phyloP scores from a whole-genome alignment of 2,329 filamentous ascomycete species.

The Colletotrichum horii region DNA sequence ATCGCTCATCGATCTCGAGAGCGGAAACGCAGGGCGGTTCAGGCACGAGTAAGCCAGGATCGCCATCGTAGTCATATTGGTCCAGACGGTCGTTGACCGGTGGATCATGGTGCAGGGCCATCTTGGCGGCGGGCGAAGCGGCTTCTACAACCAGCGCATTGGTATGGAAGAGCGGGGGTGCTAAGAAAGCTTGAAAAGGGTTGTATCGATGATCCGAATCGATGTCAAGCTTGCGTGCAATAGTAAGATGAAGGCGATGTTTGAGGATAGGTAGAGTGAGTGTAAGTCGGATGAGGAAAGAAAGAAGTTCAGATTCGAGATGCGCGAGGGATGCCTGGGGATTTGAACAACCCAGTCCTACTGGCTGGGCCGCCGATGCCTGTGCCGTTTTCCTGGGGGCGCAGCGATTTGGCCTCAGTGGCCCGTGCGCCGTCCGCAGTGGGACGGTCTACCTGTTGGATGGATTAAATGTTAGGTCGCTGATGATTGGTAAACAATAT shows the following conservation, averaged over 20 bases:
- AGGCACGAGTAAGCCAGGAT: neutral
- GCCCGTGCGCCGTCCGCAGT: neutral
- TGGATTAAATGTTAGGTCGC: slow-evolving; percentile 5
- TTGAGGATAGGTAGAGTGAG: neutral
- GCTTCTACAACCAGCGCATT: slow-evolving; percentile 18
- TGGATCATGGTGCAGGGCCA: neutral
- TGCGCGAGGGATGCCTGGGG: slow-evolving; percentile 21
- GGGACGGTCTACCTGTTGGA: neutral
- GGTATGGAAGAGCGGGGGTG: neutral
- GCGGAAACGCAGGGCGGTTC: accelerated
- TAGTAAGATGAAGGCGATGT: neutral
- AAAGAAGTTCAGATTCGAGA: neutral
- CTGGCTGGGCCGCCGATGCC: neutral
- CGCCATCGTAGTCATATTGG: slow-evolving; percentile 1
- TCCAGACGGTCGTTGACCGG: slow-evolving; percentile 4
- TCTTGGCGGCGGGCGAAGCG: neutral
- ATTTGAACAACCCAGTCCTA: slow-evolving; percentile 14
- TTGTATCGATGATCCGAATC: neutral
- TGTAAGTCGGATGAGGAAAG: slow-evolving; percentile 9
- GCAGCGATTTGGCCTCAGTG: slow-evolving; percentile 23
- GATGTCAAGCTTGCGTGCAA: neutral
- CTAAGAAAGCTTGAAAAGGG: neutral
- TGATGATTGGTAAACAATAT: neutral
- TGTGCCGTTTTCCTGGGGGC: slow-evolving; percentile 5
- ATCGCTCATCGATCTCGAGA: neutral